These are phyloP conservation scores for Isatis tinctoria DNA, from an alignment of 345 rosid genomes.

Conservation along the genomic window DNA sequence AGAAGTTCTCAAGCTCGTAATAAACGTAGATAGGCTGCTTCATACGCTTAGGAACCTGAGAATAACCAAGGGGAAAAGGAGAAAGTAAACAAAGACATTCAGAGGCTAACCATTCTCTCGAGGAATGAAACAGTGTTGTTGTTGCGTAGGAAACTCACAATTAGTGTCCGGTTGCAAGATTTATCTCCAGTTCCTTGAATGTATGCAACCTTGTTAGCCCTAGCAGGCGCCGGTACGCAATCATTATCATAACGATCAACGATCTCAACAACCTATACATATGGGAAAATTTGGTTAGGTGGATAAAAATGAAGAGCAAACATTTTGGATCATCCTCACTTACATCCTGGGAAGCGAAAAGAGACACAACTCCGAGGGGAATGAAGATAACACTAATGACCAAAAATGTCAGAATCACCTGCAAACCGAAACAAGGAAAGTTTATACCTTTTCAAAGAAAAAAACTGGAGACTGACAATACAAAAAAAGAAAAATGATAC, in stretches of 20 bases:
- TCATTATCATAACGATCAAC: slow-evolving; percentile 67
- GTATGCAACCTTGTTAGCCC: slow-evolving; percentile 50
- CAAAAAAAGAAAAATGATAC: too few species aligned
- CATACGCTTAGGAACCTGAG: slow-evolving; percentile 76
- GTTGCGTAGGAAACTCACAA: slow-evolving; percentile 37
- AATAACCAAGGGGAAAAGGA: slow-evolving; percentile 3
- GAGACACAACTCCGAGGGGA: slow-evolving; percentile 86
- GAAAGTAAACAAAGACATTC: slow-evolving; percentile 13
- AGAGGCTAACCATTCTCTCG: slow-evolving; percentile 5
- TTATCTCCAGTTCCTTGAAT: slow-evolving; percentile 50
- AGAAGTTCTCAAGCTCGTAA: slow-evolving; percentile 96
- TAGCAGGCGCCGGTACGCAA: slow-evolving; percentile 47
- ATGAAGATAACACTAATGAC: slow-evolving; percentile 81
- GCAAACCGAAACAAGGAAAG: slow-evolving; percentile 10
- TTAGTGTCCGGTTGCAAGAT: slow-evolving; percentile 46
- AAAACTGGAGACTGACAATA: neutral
- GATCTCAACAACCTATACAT: slow-evolving; percentile 76
- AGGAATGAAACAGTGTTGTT: neutral
- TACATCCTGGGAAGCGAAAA: slow-evolving; percentile 88
- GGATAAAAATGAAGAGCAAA: neutral
- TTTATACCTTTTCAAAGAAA: neutral
- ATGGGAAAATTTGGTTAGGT: neutral
- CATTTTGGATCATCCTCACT: slow-evolving; percentile 21
- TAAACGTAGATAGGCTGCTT: slow-evolving; percentile 83
- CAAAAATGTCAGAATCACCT: slow-evolving; percentile 85